phyloP scores from a whole-genome alignment of 2,329 filamentous ascomycete genomes.

The Shiraia sp. region DNA sequence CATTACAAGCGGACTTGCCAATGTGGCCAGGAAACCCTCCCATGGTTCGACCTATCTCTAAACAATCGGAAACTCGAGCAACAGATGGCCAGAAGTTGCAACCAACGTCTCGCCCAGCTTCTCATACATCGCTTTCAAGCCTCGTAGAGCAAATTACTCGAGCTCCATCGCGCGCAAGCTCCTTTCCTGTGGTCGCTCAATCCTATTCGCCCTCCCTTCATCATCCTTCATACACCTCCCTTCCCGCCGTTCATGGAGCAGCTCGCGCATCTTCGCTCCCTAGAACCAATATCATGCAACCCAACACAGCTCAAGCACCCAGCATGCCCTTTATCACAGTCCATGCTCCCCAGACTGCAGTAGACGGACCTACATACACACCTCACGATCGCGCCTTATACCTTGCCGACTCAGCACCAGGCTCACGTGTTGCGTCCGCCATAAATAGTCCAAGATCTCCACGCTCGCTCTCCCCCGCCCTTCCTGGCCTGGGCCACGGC shows the following conservation, averaged over 20 bases:
- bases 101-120: no score
- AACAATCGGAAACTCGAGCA: no score
- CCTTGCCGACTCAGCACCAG: constrained; percentile 32
- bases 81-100: no score
- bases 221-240: background rate
- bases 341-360: background rate
- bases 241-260: background rate
- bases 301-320: background rate
- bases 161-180: background rate
- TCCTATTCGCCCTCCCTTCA: no score
- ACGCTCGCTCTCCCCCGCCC: constrained; percentile 4
- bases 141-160: no score
- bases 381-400: constrained; percentile 23
- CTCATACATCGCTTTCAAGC: no score
- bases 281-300: background rate
- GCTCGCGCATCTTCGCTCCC: background rate
- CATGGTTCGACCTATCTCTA: no score
- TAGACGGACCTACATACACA: constrained; percentile 11
- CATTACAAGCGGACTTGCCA: no score
- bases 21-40: no score
- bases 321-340: background rate
- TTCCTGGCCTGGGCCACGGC: background rate
- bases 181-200: background rate
- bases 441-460: constrained; percentile 11
- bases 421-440: constrained; percentile 17